Percentiles rank a stretch among this genome's conserved stretches.
These are phyloP conservation scores for Coemansia sp. DNA, from an alignment of 192 early-diverging fungal genomes.

Conservation along the genomic window DNA sequence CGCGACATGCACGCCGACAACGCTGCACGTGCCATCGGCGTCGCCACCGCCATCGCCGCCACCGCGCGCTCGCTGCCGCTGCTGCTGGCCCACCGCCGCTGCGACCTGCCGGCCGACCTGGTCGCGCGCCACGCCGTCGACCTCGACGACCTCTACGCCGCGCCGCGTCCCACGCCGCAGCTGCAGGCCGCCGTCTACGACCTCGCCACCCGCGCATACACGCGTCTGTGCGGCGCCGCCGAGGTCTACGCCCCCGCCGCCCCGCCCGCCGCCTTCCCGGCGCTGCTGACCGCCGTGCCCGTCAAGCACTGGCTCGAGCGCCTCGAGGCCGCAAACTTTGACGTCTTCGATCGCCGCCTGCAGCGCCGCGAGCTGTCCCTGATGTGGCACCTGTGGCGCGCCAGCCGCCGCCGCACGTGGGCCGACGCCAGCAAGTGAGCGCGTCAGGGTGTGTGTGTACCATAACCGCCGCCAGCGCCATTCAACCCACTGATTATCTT, in stretches of 20 bases:
- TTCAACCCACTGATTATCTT: no score
- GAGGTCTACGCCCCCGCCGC: slow-evolving; percentile 58
- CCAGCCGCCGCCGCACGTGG: slow-evolving; percentile 41
- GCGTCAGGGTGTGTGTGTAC: not conserved
- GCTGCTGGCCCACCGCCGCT: slow-evolving; percentile 64
- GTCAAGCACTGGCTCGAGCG: slow-evolving; percentile 68
- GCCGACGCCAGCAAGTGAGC: slow-evolving; percentile 10
- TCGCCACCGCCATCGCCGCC: slow-evolving; percentile 80
- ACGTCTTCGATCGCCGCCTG: slow-evolving; percentile 73
- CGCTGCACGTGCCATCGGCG: slow-evolving; percentile 85
- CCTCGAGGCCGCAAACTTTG: slow-evolving; percentile 77
- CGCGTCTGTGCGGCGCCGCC: slow-evolving; percentile 73
- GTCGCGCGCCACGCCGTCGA: slow-evolving; percentile 76
- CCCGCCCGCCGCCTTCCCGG: slow-evolving; percentile 67
- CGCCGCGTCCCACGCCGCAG: slow-evolving; percentile 51
- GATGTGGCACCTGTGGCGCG: slow-evolving; percentile 42
- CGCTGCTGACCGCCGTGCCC: slow-evolving; percentile 69
- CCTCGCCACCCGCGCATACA: slow-evolving; percentile 71
- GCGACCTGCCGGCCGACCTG: slow-evolving; percentile 75
- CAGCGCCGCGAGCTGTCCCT: slow-evolving; percentile 51
- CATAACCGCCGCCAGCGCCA: not conserved
- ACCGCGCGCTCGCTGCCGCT: slow-evolving; percentile 69
- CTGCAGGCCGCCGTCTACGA: slow-evolving; percentile 83
- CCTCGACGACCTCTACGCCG: slow-evolving; percentile 69
- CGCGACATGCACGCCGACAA: slow-evolving; percentile 82